These are phyloP conservation scores for Ceratocystis harringtonii DNA, from an alignment of 2,329 filamentous ascomycete genomes.

Conservation along the genomic window DNA sequence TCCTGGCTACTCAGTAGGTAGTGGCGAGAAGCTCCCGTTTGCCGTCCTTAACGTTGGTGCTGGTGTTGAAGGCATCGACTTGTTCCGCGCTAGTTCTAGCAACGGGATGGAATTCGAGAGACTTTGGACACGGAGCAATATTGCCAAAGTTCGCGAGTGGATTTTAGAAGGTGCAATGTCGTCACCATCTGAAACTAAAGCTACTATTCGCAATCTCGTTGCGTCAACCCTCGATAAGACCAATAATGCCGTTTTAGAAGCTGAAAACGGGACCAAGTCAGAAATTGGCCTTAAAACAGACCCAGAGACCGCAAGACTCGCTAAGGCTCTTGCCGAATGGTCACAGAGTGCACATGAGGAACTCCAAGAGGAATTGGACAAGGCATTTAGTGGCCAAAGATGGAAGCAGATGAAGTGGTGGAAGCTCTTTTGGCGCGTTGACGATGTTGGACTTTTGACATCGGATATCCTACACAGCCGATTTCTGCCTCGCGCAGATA, in stretches of 20 bases:
- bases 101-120: conserved; percentile 60
- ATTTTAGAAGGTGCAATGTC: conserved; percentile 34
- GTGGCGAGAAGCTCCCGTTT: conserved; percentile 31
- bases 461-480: conserved; percentile 60
- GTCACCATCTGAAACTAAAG: conserved; percentile 39
- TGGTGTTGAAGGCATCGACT: conserved; percentile 46
- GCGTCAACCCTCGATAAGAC: conserved; percentile 48
- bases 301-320: conserved; percentile 25
- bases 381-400: conserved; percentile 56
- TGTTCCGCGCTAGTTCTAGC: conserved; percentile 53
- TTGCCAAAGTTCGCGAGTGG: conserved; percentile 53
- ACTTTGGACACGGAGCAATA: conserved; percentile 57
- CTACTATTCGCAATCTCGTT: conserved; percentile 51
- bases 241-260: conserved; percentile 34
- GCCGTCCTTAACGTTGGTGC: conserved; percentile 47
- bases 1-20: conserved; percentile 28
- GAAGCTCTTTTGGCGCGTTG: conserved; percentile 89
- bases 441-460: conserved; percentile 75
- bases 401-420: conserved; percentile 83
- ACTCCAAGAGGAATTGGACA: conserved; percentile 62
- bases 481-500: conserved; percentile 67
- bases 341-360: conserved; percentile 69
- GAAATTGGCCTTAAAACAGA: conserved; percentile 23
- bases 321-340: conserved; percentile 54
- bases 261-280: conserved; percentile 30